Evolutionary conservation across 805 yeast species (phyloP).

Genomic region (Saccharomycopsis fibuligera): DNA sequence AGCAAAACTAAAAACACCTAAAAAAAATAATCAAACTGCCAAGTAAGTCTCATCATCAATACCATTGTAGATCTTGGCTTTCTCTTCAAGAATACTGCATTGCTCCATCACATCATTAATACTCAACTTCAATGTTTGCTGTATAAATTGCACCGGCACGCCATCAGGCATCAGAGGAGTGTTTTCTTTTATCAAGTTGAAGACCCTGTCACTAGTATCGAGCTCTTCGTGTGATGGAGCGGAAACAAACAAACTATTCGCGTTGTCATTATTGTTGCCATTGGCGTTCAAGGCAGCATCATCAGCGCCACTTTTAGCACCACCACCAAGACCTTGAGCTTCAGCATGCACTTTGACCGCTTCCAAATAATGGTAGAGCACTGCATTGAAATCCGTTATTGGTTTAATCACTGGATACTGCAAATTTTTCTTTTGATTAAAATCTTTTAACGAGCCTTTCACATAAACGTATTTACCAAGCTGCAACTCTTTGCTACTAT

Average conservation of each 20-base stretch:
- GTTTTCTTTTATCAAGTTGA: slow-evolving; percentile 42
- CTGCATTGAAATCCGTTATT: slow-evolving; percentile 59
- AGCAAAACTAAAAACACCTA: background rate
- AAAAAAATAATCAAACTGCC: slow-evolving; percentile 34
- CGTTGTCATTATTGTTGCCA: slow-evolving; percentile 24
- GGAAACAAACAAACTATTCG: slow-evolving; percentile 38
- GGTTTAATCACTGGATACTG: slow-evolving; percentile 56
- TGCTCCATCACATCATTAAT: slow-evolving; percentile 43
- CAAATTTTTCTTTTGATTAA: slow-evolving; percentile 55
- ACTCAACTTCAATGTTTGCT: slow-evolving; percentile 47
- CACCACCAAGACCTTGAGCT: slow-evolving; percentile 43
- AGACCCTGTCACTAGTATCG: slow-evolving; percentile 38
- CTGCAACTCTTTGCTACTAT: slow-evolving; percentile 29
- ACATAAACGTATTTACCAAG: slow-evolving; percentile 58
- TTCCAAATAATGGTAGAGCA: slow-evolving; percentile 59
- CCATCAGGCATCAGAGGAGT: slow-evolving; percentile 64
- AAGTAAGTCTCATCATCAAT: slow-evolving; percentile 59
- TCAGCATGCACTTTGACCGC: slow-evolving; percentile 53
- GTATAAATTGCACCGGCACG: slow-evolving; percentile 59
- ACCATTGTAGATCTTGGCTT: slow-evolving; percentile 64
- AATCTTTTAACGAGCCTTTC: slow-evolving; percentile 49
- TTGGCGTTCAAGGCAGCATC: slow-evolving; percentile 24
- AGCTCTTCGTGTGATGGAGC: slow-evolving; percentile 31
- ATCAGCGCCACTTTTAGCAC: slow-evolving; percentile 3
- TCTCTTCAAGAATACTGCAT: slow-evolving; percentile 53